A percentile compares a stretch with the other conserved stretches of the same genome.
Conservation (phyloP, 106 monocot species). For the Phalaenopsis equestris region DNA sequence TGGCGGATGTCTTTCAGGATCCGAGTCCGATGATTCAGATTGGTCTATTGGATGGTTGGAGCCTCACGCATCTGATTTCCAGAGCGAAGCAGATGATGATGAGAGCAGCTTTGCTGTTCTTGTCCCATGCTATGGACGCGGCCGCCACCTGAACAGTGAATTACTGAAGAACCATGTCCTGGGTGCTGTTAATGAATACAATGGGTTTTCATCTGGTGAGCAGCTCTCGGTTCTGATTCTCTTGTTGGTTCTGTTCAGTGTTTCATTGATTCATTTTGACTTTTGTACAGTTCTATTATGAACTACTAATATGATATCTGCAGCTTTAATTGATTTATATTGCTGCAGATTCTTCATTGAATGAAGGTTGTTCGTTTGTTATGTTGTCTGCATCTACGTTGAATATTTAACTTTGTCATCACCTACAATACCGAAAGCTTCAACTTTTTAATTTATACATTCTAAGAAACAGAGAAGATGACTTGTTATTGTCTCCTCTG, state of each 20-base stretch:
- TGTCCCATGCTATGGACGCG: conserved; percentile 63
- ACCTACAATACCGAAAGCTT: neutral
- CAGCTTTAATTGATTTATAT: neutral
- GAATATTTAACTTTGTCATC: neutral
- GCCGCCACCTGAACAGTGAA: conserved; percentile 17
- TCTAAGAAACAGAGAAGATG: too few species aligned
- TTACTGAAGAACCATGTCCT: conserved; percentile 10
- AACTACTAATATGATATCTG: neutral
- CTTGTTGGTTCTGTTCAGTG: neutral
- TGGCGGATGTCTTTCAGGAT: conserved; percentile 60
- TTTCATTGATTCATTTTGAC: neutral
- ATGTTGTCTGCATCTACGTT: neutral
- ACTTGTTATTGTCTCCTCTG: neutral
- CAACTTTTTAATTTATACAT: too few species aligned
- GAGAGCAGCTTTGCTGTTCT: conserved; percentile 75
- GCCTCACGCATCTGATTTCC: conserved; percentile 58
- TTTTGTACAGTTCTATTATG: neutral
- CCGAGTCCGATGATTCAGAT: conserved; percentile 79
- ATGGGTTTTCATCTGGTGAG: conserved; percentile 31
- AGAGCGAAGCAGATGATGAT: conserved; percentile 14
- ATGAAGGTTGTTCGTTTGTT: neutral
- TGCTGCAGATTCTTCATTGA: neutral
- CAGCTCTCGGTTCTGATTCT: neutral
- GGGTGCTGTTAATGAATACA: conserved; percentile 8
- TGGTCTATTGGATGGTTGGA: conserved; percentile 93